Evolutionary conservation across 176 grass and related monocot species (phyloP), one percentile per base, ranked within the genome.

Genomic region (Chloris gayana): DNA sequence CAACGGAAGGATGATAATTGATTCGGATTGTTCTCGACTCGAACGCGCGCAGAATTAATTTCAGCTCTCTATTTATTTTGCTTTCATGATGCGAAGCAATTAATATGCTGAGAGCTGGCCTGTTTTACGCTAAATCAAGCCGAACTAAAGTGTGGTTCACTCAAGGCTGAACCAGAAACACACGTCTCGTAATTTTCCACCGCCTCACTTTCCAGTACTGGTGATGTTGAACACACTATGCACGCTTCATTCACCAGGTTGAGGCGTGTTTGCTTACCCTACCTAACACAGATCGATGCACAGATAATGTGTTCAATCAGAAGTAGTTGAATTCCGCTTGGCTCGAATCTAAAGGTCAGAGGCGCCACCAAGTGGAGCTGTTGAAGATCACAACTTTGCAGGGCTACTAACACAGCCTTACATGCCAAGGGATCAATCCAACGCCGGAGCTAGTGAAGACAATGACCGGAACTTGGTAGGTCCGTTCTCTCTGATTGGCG

Each of bases 401-500:
- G 59, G 87, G 60, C 56, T 26, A 21, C 56, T 69, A 35, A 73
- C 60, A 62, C 33, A 70, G 46, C 78, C 80, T 87, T 86, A 9
- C 76, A 79, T 83, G 81, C 87, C 77, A 84, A 92, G 81, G 70
- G 81, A 86, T 47, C 60, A 25, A 77, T 84, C 69, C 18, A 58
- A 77, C 63, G 33, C 39, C 41, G 76, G 71, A 76, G 69, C 82
- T 14, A 76, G 85, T 31, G 75, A 77, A 50, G 78, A 84, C 76
- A 83, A 51, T 19, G 87, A 86, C 83, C 24, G 14, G 80, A 41
- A 56, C n/a, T 66, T 14, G 75, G 2, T 57, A n/a, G 62, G 65
- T 54, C 65, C 50, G 50, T 54, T 50, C 66, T 76, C 53, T 31
- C 72, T 78, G 61, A 77, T 70, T 83, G 74, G 80, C 80, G 14